Percentiles rank a stretch among this genome's conserved stretches.
Conservation (phyloP, 1,284 basidiomycete genomes). For the Ustilago esculenta region DNA sequence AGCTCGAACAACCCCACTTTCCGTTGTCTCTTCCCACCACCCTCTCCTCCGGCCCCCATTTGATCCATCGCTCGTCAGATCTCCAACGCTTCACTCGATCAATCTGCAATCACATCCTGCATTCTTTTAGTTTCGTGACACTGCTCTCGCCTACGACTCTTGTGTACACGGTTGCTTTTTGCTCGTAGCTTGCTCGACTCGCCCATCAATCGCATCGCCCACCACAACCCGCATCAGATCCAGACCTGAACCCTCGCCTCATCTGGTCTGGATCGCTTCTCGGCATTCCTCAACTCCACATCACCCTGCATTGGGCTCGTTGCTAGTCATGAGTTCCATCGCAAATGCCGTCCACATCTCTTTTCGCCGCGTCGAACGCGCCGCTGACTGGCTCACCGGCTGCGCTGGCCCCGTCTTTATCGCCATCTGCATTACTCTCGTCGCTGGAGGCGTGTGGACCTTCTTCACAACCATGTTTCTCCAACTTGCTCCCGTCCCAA, state of each 20-base stretch:
- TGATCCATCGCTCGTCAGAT: no score
- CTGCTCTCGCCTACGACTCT: no score
- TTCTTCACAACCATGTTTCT: conserved; percentile 72
- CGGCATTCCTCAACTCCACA: background rate
- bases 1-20: no score
- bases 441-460: conserved; percentile 75
- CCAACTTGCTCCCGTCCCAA: conserved; percentile 42
- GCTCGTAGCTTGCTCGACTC: no score
- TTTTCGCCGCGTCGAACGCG: conserved; percentile 81
- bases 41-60: no score
- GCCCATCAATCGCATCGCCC: background rate
- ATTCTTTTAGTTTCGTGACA: no score
- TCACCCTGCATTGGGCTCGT: background rate
- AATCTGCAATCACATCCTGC: background rate
- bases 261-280: conserved; percentile 4
- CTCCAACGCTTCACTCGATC: no score
- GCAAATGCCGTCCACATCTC: conserved; percentile 78
- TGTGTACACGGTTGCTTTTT: no score
- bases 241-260: background rate
- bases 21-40: no score
- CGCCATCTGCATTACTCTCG: conserved; percentile 74
- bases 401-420: conserved; percentile 91
- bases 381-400: conserved; percentile 83
- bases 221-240: background rate
- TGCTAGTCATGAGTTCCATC: conserved; percentile 53